Evolutionary conservation across 345 rosid genomes (phyloP).

Genomic region (Brassica nigra): DNA sequence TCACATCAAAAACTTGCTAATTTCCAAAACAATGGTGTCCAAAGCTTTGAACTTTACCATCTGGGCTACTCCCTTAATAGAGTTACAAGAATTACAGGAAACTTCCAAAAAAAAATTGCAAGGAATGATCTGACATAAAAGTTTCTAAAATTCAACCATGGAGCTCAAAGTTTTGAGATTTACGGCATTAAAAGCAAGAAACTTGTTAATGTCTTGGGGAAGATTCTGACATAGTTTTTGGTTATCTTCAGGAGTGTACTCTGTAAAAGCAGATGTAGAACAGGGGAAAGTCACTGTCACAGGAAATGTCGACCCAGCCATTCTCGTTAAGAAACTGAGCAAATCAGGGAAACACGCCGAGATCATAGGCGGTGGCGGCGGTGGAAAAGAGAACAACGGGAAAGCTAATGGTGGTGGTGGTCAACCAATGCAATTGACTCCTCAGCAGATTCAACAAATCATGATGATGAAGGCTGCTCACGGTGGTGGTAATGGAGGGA

Average conservation of each 20-base stretch:
- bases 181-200: not conserved
- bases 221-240: constrained; percentile 10
- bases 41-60: constrained; percentile 2
- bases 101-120: not conserved
- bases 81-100: not conserved
- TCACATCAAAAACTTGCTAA: not conserved
- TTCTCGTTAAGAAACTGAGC: constrained; percentile 71
- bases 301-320: constrained; percentile 77
- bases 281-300: constrained; percentile 86
- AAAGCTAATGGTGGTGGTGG: constrained; percentile 28
- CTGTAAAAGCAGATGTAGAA: constrained; percentile 63
- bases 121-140: not conserved
- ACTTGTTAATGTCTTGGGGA: not conserved
- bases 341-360: constrained; percentile 93
- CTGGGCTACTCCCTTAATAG: not conserved
- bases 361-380: constrained; percentile 51
- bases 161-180: not conserved
- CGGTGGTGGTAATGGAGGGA: constrained; percentile 28
- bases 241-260: constrained; percentile 64
- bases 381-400: constrained; percentile 37
- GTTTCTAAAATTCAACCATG: not conserved
- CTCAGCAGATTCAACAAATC: constrained; percentile 57
- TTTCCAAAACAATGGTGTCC: not conserved
- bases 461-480: constrained; percentile 49
- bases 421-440: constrained; percentile 46